phyloP scores from a whole-genome alignment of 139 green algal species.

The Micractinium sp. region DNA sequence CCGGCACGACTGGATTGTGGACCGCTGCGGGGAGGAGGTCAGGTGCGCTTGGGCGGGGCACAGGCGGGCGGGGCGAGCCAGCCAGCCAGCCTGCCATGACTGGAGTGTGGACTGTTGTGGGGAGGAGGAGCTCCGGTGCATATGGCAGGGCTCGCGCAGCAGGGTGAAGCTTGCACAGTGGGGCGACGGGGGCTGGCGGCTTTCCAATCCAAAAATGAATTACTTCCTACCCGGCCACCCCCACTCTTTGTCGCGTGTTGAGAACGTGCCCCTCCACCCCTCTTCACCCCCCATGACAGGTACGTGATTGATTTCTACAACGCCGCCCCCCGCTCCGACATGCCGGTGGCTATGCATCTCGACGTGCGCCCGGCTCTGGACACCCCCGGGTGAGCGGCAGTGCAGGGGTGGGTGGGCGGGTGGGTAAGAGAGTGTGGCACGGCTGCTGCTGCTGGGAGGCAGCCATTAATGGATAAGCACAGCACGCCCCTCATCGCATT shows the following conservation, averaged over 20 bases:
- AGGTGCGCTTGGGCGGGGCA: slow-evolving; percentile 23
- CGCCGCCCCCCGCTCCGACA: slow-evolving; percentile 61
- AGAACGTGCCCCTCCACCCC: background rate
- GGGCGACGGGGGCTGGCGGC: no score
- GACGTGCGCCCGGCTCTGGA: slow-evolving; percentile 93
- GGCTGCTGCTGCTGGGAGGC: no score
- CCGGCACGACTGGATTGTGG: slow-evolving; percentile 95
- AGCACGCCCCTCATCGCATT: no score
- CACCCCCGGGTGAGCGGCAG: slow-evolving; percentile 47
- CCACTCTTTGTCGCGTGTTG: no score
- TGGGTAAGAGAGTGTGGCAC: no score
- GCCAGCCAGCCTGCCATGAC: slow-evolving; percentile 75
- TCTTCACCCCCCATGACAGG: slow-evolving; percentile 14
- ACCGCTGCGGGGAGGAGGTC: slow-evolving; percentile 84
- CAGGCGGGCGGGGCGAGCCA: no score
- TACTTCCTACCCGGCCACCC: no score
- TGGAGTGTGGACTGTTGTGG: slow-evolving; percentile 93
- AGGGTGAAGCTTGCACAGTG: no score
- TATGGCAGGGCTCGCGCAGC: no score
- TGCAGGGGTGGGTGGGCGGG: slow-evolving; percentile 60
- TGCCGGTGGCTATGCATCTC: slow-evolving; percentile 88
- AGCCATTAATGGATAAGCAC: no score
- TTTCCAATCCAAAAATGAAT: no score
- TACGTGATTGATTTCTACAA: slow-evolving; percentile 99
- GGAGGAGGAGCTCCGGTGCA: slow-evolving; percentile 43